phyloP scores from a whole-genome alignment of 768 basidiomycete genomes.

The Rhodotorula toruloides region DNA sequence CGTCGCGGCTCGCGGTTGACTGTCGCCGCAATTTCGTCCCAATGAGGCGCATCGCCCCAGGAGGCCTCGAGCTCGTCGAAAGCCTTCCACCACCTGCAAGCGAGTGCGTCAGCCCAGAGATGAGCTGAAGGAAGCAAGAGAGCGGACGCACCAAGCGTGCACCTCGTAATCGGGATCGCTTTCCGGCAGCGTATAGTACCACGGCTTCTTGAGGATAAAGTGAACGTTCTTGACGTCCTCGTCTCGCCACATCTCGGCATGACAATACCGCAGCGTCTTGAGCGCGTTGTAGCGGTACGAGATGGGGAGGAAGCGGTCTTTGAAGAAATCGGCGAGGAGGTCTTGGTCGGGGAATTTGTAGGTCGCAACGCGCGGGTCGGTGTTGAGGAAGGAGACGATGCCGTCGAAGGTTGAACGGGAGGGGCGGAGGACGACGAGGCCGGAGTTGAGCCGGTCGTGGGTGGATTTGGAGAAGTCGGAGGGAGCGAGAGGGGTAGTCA shows the following conservation, averaged over 20 bases:
- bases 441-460: slow-evolving; percentile 79
- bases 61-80: slow-evolving; percentile 23
- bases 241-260: slow-evolving; percentile 74
- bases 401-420: slow-evolving; percentile 56
- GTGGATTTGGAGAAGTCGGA: slow-evolving; percentile 60
- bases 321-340: slow-evolving; percentile 72
- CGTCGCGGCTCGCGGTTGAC: slow-evolving; percentile 22
- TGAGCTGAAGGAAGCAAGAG: neutral
- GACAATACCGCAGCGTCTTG: slow-evolving; percentile 67
- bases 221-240: slow-evolving; percentile 79
- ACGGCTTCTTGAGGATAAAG: slow-evolving; percentile 81
- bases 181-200: slow-evolving; percentile 57
- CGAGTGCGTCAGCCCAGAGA: too few species aligned
- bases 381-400: slow-evolving; percentile 59
- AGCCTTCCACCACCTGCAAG: slow-evolving; percentile 35
- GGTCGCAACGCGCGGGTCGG: slow-evolving; percentile 54
- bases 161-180: slow-evolving; percentile 52
- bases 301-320: slow-evolving; percentile 66
- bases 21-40: slow-evolving; percentile 26
- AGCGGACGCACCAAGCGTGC: slow-evolving; percentile 58
- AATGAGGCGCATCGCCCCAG: slow-evolving; percentile 16
- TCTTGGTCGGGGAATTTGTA: slow-evolving; percentile 91
- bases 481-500: slow-evolving; percentile 51
- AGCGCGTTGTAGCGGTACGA: slow-evolving; percentile 89
- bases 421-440: slow-evolving; percentile 77